Evolutionary conservation across 2,329 filamentous ascomycete species (phyloP), one percentile per base, ranked within the genome.

Genomic region (Plectosphaerella cucumerina): DNA sequence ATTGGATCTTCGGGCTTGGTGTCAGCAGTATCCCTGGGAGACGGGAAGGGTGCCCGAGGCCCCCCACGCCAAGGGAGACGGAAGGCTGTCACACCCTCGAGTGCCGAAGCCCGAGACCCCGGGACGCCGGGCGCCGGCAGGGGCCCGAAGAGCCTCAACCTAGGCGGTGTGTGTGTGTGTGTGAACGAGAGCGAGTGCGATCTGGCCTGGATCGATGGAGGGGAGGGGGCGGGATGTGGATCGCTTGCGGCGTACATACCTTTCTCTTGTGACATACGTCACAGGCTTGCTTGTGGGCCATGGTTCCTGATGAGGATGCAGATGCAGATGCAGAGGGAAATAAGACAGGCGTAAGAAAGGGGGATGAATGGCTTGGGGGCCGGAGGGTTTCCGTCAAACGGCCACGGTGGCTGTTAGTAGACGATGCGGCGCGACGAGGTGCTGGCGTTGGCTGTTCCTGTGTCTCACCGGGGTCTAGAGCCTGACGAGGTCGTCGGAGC

Each of bases 211-310:
- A 31, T 26, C 23, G 20, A 18, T n/a, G 11, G 11, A 44, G 22
- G 23, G 43, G 39, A 44, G 41, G 49, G 33, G n/a, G 4, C 3
- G 9, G 26, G 31, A 43, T 49, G 11, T 26, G 33, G 49, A 50
- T 22, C 14, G n/a, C 26, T n/a, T n/a, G n/a, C n/a, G n/a, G n/a
- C n/a, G n/a, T n/a, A 33, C 54, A 34, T 65, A 73, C 75, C 72
- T 78, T 78, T 58, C 72, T 64, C 56, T 64, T 70, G 58, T 76
- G 73, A 55, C 75, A 78, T 15, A 74, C 70, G 56, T 78, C 75
- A 56, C 75, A 78, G 12, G 75, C 74, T 50, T 68, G 60, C 44
- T 60, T 65, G 50, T 56, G 58, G 55, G 57, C 59, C 12, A 45
- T 49, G 34, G 23, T 35, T 37, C 43, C 31, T 37, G 31, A 50